Evolutionary conservation across 176 grass and related monocot genomes (phyloP).

Genomic region (Carex cristatella): DNA sequence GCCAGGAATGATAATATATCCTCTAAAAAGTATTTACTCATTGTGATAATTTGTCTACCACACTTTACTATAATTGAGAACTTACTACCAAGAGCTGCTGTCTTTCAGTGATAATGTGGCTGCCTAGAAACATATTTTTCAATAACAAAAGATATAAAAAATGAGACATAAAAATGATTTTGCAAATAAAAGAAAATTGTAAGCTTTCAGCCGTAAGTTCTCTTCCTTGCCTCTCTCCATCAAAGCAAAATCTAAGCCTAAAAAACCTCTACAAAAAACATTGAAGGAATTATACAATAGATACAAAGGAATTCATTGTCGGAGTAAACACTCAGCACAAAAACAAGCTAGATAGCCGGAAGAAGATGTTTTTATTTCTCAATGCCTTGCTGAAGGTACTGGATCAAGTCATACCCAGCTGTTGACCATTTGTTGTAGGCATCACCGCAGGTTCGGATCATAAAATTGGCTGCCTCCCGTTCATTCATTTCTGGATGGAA

Average conservation of each 20-base stretch:
- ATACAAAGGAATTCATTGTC: not conserved
- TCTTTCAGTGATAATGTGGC: not conserved
- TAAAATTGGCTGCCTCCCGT: constrained; percentile 92
- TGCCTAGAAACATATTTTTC: not conserved
- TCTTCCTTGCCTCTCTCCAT: not conserved
- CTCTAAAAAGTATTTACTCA: not conserved
- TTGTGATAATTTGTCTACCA: not conserved
- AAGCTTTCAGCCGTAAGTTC: not conserved
- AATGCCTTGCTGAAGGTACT: constrained; percentile 97
- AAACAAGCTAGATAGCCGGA: not conserved
- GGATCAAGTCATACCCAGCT: constrained; percentile 97
- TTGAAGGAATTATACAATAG: constrained; percentile 11
- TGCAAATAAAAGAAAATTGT: not conserved
- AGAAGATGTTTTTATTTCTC: constrained; percentile 63
- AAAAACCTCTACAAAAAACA: constrained; percentile 5
- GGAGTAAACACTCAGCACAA: not conserved
- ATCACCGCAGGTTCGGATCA: constrained; percentile 83
- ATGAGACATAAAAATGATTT: not conserved
- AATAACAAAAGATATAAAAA: not conserved
- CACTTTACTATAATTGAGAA: not conserved
- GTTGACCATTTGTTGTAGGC: constrained; percentile 99
- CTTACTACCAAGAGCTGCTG: not conserved
- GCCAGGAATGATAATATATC: not conserved
- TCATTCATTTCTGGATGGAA: constrained; percentile 99
- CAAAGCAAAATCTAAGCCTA: constrained; percentile 1